phyloP scores from a whole-genome alignment of 108 stramenopile genomes.

The Phaeodactylum tricornutum region DNA sequence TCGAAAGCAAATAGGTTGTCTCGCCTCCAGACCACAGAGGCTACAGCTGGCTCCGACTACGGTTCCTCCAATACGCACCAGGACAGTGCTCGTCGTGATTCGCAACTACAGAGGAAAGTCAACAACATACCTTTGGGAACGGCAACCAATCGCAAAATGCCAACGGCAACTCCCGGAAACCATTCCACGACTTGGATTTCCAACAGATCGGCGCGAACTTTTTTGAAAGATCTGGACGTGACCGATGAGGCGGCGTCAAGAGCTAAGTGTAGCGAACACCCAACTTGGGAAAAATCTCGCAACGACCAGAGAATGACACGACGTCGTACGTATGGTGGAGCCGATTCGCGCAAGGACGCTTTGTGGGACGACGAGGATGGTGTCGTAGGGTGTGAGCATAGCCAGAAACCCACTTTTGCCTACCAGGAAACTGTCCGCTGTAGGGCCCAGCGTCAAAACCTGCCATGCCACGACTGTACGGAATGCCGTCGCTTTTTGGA shows the following conservation, averaged over 20 bases:
- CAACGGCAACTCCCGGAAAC: too few relatives aligned
- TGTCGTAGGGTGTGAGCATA: neutral
- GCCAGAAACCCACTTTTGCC: neutral
- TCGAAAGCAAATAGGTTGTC: too few relatives aligned
- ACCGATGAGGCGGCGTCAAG: neutral
- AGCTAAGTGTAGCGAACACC: neutral
- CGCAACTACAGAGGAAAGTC: too few relatives aligned
- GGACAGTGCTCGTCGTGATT: too few relatives aligned
- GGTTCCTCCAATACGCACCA: too few relatives aligned
- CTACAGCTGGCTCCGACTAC: too few relatives aligned
- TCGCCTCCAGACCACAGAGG: too few relatives aligned
- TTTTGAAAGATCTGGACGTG: neutral
- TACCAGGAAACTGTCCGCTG: conserved; percentile 35
- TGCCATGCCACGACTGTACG: conserved; percentile 29
- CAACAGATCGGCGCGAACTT: neutral
- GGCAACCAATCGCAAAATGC: too few relatives aligned
- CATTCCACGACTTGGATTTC: conserved; percentile 2
- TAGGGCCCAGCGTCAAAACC: conserved; percentile 22
- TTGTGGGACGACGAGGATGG: neutral
- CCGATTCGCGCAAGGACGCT: neutral
- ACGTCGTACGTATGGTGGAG: neutral
- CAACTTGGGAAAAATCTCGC: neutral
- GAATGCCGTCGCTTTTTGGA: conserved; percentile 27
- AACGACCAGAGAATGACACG: neutral
- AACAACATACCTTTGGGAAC: too few relatives aligned